Conservation (phyloP, 305 asterid genomes). For the Solanum hybrid region DNA sequence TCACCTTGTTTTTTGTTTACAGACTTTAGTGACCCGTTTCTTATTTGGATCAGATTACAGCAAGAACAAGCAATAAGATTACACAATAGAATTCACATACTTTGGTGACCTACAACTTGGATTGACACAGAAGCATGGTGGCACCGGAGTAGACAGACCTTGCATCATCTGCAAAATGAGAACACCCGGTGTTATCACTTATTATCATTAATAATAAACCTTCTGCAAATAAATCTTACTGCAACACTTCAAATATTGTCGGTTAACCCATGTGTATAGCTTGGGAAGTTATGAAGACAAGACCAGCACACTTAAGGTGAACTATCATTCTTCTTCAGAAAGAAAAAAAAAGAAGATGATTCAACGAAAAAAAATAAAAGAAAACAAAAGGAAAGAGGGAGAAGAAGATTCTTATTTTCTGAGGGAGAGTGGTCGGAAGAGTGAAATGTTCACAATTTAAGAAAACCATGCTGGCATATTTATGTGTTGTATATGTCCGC, state of each 20-base stretch:
- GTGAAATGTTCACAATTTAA: background rate
- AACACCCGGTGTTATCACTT: background rate
- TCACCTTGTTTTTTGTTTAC: background rate
- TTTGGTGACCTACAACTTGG: conserved; percentile 39
- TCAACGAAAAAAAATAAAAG: background rate
- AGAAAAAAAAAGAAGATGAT: background rate
- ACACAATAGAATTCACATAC: background rate
- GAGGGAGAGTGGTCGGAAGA: background rate
- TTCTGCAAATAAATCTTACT: background rate
- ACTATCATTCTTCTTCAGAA: background rate
- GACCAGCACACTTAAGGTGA: background rate
- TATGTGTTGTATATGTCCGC: background rate
- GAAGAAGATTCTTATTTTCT: background rate
- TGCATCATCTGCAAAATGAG: conserved; percentile 60
- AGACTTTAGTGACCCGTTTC: background rate
- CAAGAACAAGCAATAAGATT: background rate
- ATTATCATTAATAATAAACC: background rate
- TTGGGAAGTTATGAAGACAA: background rate
- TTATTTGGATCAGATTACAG: background rate
- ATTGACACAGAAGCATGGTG: conserved; percentile 38
- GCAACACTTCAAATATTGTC: background rate
- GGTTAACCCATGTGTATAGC: background rate
- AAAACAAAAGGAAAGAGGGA: background rate
- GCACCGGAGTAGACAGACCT: conserved; percentile 39
- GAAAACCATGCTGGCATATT: background rate